Base-by-base conservation (phyloP, 2,329 filamentous ascomycete genomes). In the Fusarium caatingaense region DNA sequence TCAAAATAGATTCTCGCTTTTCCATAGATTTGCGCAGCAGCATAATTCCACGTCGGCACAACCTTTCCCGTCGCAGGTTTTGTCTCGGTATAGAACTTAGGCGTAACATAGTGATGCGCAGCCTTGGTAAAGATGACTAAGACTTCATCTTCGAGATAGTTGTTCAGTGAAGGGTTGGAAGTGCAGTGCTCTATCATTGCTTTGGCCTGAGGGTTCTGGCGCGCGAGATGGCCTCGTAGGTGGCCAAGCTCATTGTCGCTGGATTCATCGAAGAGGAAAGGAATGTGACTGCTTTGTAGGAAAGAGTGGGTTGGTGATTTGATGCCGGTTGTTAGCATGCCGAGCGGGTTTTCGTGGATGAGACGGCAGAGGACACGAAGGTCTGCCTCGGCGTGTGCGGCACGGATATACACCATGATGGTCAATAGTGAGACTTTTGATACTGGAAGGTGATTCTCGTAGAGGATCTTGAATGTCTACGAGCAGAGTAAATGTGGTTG, bases 11-110 rank as follows among this genome's bases (percentile, higher is more conserved):
- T 78, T 0, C 62, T 85, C 2, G 86, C 85, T 5, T 78, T 83
- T 1, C 90, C 90, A 69, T 91, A 91, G 0, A 82, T 87, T 74
- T 92, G 88, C 0, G 85, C 89, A 0, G 89, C 89, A 0, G 87
- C 82, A 72, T 92, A 92, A 76, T 92, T 89, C 90, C 90, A 92
- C 0, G 90, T 92, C 1, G 89, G 89, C 5, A 91, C 90, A 0
- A 91, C 89, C 65, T 92, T 92, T 8, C 85, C 89, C 0, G 85
- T 89, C 0, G 73, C 74, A 0, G 89, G 89, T 74, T 92, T 92
- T 1, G 90, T 91, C 66, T 88, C 83, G 6, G 80, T 82, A 79
- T 92, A 92, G 78, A 91, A 92, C 56, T 90, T 89, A 0, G 90
- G 88, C 0, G 89, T 91, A 2, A 92, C 85, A 71, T 92, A 92